phyloP scores from a whole-genome alignment of 75 land plant species.

The Azolla pinnata region DNA sequence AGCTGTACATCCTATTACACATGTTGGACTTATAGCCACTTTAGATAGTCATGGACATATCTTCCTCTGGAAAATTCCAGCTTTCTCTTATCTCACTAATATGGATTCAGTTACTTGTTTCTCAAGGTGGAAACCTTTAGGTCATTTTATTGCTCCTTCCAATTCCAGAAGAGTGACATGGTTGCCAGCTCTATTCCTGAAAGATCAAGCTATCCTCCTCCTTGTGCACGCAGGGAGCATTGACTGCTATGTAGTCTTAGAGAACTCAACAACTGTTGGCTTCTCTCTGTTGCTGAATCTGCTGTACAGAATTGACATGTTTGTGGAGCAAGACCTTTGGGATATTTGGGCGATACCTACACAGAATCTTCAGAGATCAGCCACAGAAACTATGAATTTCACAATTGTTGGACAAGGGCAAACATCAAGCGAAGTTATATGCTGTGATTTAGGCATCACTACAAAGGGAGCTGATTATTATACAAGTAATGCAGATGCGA shows the following conservation, averaged over 20 bases:
- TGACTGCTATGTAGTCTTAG: conserved; percentile 33
- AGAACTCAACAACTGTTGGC: neutral
- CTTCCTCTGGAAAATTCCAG: conserved; percentile 57
- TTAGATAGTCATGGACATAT: conserved; percentile 62
- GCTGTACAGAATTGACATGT: neutral
- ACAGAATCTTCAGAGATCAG: neutral
- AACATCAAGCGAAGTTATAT: neutral
- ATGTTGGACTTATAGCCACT: conserved; percentile 61
- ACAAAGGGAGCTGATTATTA: neutral
- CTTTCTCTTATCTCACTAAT: conserved; percentile 16
- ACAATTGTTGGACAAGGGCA: neutral
- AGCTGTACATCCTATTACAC: conserved; percentile 55
- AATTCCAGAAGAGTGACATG: conserved; percentile 30
- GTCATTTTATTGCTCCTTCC: conserved; percentile 13
- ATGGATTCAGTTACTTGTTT: conserved; percentile 7
- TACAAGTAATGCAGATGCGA: conserved; percentile 4
- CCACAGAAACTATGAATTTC: neutral
- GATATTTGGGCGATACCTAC: neutral
- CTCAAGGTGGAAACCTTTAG: conserved; percentile 46
- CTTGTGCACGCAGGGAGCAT: conserved; percentile 44
- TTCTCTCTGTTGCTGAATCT: neutral
- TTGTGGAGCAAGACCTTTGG: neutral
- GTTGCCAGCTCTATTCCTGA: conserved; percentile 50
- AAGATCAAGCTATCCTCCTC: conserved; percentile 37
- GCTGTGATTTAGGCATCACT: neutral